Conservation (phyloP, 2,329 filamentous ascomycete genomes). For the Scopulariopsis brevicaulis region DNA sequence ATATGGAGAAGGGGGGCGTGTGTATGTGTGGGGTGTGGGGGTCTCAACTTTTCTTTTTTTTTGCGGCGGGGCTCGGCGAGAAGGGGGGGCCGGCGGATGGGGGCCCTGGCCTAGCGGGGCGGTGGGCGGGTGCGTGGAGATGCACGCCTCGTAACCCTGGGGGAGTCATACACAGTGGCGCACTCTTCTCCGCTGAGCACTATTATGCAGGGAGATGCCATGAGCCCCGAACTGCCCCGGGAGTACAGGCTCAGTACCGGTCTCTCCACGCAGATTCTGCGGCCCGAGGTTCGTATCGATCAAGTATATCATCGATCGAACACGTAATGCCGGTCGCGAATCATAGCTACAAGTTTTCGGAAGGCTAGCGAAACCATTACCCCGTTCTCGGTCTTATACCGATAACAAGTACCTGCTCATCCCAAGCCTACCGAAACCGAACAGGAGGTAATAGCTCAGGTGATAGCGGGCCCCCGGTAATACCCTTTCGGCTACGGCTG, state of each 20-base stretch:
- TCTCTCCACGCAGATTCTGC: background rate
- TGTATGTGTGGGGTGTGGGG: constrained; percentile 3
- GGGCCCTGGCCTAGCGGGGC: background rate
- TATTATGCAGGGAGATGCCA: background rate
- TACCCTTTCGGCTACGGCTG: background rate
- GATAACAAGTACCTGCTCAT: background rate
- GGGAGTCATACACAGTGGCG: background rate
- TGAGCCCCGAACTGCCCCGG: background rate
- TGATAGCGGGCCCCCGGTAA: background rate
- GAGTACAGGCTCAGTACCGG: background rate
- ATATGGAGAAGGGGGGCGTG: background rate
- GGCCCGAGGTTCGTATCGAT: background rate
- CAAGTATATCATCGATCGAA: background rate
- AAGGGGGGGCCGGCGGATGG: background rate
- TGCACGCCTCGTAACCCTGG: background rate
- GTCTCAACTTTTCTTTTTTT: constrained; percentile 3
- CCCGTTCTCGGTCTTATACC: too few species aligned
- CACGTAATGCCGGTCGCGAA: background rate
- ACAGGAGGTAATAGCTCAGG: background rate
- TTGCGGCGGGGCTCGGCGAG: constrained; percentile 3
- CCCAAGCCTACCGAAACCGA: background rate
- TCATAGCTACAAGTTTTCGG: background rate
- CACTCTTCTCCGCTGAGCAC: background rate
- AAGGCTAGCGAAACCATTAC: background rate
- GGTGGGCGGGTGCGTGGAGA: background rate